Evolutionary conservation across 768 basidiomycete species (phyloP).

Genomic region (Steccherinum ochraceum): DNA sequence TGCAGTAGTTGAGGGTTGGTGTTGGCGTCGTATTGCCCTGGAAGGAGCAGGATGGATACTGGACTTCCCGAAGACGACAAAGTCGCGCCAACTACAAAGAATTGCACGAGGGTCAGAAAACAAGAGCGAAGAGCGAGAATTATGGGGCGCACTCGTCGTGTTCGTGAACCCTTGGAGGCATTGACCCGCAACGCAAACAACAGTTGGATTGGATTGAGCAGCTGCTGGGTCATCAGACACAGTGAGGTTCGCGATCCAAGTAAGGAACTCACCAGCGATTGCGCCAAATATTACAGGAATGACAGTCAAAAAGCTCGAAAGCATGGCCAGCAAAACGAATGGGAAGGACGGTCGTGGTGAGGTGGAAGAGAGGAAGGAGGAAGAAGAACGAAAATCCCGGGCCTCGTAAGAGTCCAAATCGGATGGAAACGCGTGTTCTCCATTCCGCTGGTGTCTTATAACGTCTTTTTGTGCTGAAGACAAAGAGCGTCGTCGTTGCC

Average conservation of each 20-base stretch:
- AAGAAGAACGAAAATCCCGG: slow-evolving; percentile 9
- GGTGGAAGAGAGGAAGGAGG: slow-evolving; percentile 13
- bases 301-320: slow-evolving; percentile 31
- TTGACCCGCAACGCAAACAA: slow-evolving; percentile 86
- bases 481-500: not conserved
- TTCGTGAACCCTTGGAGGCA: slow-evolving; percentile 78
- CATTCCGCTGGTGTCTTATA: not conserved
- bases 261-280: slow-evolving; percentile 29
- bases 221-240: slow-evolving; percentile 7
- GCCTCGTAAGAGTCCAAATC: not conserved
- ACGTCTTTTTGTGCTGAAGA: not conserved
- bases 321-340: slow-evolving; percentile 25
- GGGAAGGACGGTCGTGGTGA: not conserved
- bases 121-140: not conserved
- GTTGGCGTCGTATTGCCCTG: slow-evolving; percentile 67
- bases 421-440: not conserved
- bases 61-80: slow-evolving; percentile 50
- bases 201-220: slow-evolving; percentile 51
- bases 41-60: slow-evolving; percentile 57
- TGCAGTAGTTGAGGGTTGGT: slow-evolving; percentile 72
- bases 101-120: slow-evolving; percentile 10
- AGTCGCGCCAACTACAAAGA: slow-evolving; percentile 56
- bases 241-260: not conserved
- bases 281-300: slow-evolving; percentile 30
- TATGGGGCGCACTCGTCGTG: slow-evolving; percentile 49